Base-by-base conservation (phyloP, 176 grass and related monocot genomes). In the Oryza glumipatula region DNA sequence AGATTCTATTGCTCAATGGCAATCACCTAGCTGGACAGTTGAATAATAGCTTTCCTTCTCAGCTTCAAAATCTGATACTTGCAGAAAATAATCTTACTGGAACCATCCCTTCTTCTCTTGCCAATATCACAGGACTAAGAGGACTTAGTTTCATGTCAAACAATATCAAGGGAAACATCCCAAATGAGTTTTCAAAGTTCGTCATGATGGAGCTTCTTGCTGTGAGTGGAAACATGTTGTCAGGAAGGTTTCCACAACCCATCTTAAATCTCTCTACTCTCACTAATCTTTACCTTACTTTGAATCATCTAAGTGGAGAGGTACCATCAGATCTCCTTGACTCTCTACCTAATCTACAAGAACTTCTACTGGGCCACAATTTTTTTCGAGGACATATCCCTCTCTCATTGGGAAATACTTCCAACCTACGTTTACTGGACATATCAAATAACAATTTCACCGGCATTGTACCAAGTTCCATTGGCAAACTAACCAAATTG, bases 121-220 rank as follows among this genome's bases (percentile, higher is more conserved):
- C 83, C 11, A 85, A 85, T 47, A 72, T 48, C 17, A 85, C 83
- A 5, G 3, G 3, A 3, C 41, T 85, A 16, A 66, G 21, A 35
- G 1, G 1, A 16, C 23, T 76, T 17, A 7, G n/a, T 9, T 7
- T 41, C 77, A 52, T 10, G 0, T 28, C 7, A 3, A 85, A 85
- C 15, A 77, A 32, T 30, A 85, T 85, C 12, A 49, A 33, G 74
- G 83, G 74, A 7, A 77, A 44, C 46, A 76, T 85, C 75, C 83
- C 83, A 3, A n/a, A 10, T 61, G 66, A 78, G 35, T 45, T 85
- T 28, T 65, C 46, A 17, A 70, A 61, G 23, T 70, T 78, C 4
- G 35, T 2, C 23, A 33, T 7, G 22, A 9, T 73, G 28, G 19
- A 32, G 44, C 22, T 7, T 39, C 11, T 77, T 48, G 9, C 2